Evolutionary conservation across 495 filamentous ascomycete genomes (phyloP).

Genomic region (Platismatia glauca): DNA sequence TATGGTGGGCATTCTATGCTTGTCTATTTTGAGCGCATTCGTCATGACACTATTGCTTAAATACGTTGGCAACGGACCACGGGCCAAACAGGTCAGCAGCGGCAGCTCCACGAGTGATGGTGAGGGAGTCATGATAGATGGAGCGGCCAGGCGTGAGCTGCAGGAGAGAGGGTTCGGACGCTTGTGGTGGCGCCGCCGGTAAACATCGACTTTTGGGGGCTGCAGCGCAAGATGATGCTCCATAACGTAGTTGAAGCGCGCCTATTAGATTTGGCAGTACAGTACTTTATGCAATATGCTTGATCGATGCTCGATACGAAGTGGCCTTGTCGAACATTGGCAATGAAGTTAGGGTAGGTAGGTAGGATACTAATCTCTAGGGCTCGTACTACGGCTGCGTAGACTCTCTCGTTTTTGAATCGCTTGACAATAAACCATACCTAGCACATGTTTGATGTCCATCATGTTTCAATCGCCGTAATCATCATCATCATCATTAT

Average conservation of each 20-base stretch:
- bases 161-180: slow-evolving; percentile 59
- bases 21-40: slow-evolving; percentile 63
- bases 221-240: background rate
- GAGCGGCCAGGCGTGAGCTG: slow-evolving; percentile 59
- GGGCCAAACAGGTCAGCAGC: slow-evolving; percentile 38
- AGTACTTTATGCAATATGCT: too few species aligned
- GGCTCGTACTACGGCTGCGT: too few species aligned
- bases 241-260: background rate
- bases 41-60: slow-evolving; percentile 58
- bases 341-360: background rate
- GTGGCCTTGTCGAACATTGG: background rate
- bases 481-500: too few species aligned
- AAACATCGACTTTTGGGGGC: background rate
- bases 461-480: too few species aligned
- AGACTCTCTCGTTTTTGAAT: too few species aligned
- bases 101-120: slow-evolving; percentile 34
- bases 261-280: background rate
- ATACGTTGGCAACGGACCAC: slow-evolving; percentile 49
- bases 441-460: too few species aligned
- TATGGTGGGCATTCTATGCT: slow-evolving; percentile 77
- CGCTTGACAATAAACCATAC: too few species aligned
- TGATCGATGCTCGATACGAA: background rate
- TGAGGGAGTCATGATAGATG: slow-evolving; percentile 50
- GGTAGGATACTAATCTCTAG: background rate
- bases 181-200: slow-evolving; percentile 37